phyloP scores from a whole-genome alignment of 768 basidiomycete genomes.

The Xerocomellus intermedius region DNA sequence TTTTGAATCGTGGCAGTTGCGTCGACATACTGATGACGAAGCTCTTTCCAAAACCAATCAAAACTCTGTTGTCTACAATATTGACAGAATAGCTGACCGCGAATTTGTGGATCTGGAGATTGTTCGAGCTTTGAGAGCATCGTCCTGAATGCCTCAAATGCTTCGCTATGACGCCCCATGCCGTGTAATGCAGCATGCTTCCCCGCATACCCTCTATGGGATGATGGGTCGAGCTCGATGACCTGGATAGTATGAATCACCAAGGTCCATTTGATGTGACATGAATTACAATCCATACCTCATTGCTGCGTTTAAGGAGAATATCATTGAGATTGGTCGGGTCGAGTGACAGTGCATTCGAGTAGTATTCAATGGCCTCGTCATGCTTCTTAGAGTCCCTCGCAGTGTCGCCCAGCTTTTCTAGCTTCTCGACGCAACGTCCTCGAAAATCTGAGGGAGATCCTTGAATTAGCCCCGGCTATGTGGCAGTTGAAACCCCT shows the following conservation, averaged over 20 bases:
- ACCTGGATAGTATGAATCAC: neutral
- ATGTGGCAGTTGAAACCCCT: neutral
- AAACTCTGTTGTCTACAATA: neutral
- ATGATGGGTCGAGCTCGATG: neutral
- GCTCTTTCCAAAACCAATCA: neutral
- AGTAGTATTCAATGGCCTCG: neutral
- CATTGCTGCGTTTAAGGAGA: constrained; percentile 7
- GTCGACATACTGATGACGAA: neutral
- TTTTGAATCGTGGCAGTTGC: neutral
- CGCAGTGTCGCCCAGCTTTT: neutral
- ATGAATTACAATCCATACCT: neutral
- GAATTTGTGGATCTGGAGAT: neutral
- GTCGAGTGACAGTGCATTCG: neutral
- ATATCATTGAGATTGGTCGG: neutral
- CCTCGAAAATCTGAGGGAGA: neutral
- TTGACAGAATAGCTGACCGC: neutral
- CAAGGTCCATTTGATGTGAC: too few species aligned
- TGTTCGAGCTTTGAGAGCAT: neutral
- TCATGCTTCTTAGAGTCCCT: neutral
- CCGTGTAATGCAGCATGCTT: neutral
- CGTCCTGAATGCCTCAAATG: neutral
- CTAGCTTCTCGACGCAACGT: neutral
- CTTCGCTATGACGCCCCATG: neutral
- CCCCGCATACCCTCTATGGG: neutral
- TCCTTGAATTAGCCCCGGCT: neutral